phyloP scores from a whole-genome alignment of 805 yeast species.

The Kazachstania bromeliacearum region DNA sequence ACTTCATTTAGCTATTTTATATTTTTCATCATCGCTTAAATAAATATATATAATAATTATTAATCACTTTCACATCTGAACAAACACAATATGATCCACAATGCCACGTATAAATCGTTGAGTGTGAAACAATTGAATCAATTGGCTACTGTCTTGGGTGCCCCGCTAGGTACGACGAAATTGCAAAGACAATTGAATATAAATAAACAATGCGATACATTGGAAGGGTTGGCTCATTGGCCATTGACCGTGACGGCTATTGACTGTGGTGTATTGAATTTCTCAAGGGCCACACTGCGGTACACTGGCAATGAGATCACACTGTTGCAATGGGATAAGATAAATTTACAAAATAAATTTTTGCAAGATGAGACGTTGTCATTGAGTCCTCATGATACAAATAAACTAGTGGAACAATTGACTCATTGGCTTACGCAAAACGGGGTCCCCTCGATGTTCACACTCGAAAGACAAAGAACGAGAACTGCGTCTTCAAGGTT shows the following conservation, averaged over 20 bases:
- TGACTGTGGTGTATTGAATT: slow-evolving; percentile 33
- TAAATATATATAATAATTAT: too few species aligned
- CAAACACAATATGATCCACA: too few species aligned
- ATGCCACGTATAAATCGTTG: background rate
- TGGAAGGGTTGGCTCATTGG: slow-evolving; percentile 6
- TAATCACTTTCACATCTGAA: too few species aligned
- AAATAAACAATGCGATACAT: slow-evolving; percentile 7
- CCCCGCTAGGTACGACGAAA: slow-evolving; percentile 17
- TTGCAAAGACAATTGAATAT: slow-evolving; percentile 9
- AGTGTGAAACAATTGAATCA: slow-evolving; percentile 12
- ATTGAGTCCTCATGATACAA: slow-evolving; percentile 20
- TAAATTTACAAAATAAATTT: slow-evolving; percentile 20
- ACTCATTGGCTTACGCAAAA: background rate
- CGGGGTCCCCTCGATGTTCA: slow-evolving; percentile 20
- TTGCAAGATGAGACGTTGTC: slow-evolving; percentile 3
- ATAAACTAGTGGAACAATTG: slow-evolving; percentile 13
- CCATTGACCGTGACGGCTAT: slow-evolving; percentile 12
- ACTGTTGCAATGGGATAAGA: slow-evolving; percentile 30
- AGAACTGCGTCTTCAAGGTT: slow-evolving; percentile 38
- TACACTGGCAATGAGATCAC: too few species aligned
- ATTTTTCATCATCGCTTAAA: too few species aligned
- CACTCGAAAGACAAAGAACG: slow-evolving; percentile 50
- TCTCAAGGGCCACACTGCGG: slow-evolving; percentile 19
- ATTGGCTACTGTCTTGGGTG: slow-evolving; percentile 17
- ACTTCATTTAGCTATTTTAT: too few species aligned